phyloP scores from a whole-genome alignment of 768 basidiomycete species.

The Tulasnella sp. region DNA sequence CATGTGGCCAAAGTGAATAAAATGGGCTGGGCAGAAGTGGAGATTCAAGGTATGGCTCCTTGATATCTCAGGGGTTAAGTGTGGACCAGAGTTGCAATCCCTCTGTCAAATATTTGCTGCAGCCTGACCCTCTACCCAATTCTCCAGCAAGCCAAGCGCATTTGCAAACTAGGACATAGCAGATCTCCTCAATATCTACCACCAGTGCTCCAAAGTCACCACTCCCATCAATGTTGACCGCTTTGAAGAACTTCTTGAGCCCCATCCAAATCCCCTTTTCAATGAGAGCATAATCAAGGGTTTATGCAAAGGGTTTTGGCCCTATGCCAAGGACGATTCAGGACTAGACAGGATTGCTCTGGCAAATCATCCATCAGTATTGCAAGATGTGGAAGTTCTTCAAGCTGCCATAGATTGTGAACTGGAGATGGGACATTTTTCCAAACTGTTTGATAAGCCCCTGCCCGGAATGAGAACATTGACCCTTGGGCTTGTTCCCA shows the following conservation, averaged over 20 bases:
- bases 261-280: slow-evolving; percentile 42
- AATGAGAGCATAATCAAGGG: slow-evolving; percentile 37
- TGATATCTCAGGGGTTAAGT: not conserved
- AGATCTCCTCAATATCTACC: slow-evolving; percentile 33
- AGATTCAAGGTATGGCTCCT: not conserved
- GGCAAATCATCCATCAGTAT: not conserved
- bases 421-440: slow-evolving; percentile 29
- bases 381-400: slow-evolving; percentile 32
- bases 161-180: slow-evolving; percentile 26
- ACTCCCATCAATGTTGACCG: slow-evolving; percentile 39
- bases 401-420: slow-evolving; percentile 32
- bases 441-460: slow-evolving; percentile 35
- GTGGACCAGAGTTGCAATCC: not conserved
- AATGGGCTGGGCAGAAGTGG: not conserved
- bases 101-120: not conserved
- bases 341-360: slow-evolving; percentile 31
- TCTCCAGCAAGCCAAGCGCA: not conserved
- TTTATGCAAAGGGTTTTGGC: slow-evolving; percentile 46
- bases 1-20: too few species aligned
- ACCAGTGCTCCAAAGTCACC: slow-evolving; percentile 38
- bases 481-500: slow-evolving; percentile 43
- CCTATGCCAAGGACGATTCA: slow-evolving; percentile 35
- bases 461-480: slow-evolving; percentile 45
- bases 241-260: slow-evolving; percentile 34
- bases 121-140: not conserved